These are phyloP conservation scores for Microbotryum silenes-acaulis DNA, from an alignment of 1,284 basidiomycete species.

Conservation along the genomic window DNA sequence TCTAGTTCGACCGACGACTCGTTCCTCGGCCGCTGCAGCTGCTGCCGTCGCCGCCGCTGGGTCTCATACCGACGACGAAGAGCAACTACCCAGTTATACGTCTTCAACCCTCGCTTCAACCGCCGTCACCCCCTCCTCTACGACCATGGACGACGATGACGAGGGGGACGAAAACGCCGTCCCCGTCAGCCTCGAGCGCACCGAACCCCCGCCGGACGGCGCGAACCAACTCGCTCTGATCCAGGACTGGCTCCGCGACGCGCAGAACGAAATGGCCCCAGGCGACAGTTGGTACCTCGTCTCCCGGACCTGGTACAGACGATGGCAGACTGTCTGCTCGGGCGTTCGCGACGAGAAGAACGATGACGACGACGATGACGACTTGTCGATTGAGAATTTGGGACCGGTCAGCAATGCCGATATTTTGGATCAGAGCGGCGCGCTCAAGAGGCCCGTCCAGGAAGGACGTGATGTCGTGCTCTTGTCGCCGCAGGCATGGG, in stretches of 20 bases:
- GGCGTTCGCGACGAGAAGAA: conserved; percentile 58
- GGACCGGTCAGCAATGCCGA: conserved; percentile 65
- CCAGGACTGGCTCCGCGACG: conserved; percentile 44
- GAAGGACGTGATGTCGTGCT: conserved; percentile 72
- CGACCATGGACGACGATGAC: too few species aligned
- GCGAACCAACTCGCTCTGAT: conserved; percentile 50
- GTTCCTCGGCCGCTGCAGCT: not conserved
- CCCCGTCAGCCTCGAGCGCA: not conserved
- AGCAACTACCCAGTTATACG: not conserved
- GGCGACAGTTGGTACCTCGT: conserved; percentile 75
- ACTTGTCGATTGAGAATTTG: conserved; percentile 44
- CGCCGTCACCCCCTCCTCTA: too few species aligned
- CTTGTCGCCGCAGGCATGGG: conserved; percentile 66
- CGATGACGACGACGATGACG: conserved; percentile 50
- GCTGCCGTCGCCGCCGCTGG: conserved; percentile 5
- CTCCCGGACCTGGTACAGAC: conserved; percentile 60
- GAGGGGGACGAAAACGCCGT: too few species aligned
- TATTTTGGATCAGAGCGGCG: conserved; percentile 48
- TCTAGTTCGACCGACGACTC: not conserved
- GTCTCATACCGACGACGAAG: not conserved
- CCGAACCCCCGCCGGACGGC: conserved; percentile 7
- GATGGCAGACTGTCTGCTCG: conserved; percentile 62
- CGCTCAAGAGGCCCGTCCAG: conserved; percentile 41
- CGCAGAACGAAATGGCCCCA: conserved; percentile 44
- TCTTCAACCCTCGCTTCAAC: not conserved